Conservation (phyloP, 2,329 filamentous ascomycete species). For the Corniculantispora saksenae region DNA sequence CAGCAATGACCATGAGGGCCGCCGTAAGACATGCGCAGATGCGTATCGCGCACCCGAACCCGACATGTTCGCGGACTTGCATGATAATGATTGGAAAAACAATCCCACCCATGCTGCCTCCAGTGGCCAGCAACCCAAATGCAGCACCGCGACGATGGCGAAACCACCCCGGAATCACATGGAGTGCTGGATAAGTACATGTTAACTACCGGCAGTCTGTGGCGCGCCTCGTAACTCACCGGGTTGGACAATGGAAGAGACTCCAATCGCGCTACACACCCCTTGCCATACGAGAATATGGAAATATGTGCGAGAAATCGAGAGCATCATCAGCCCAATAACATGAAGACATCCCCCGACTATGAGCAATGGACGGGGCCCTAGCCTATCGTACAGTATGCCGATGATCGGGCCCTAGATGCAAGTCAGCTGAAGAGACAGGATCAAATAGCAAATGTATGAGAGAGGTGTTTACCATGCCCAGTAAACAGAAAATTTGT, state of each 20-base stretch:
- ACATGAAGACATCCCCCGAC: conserved; percentile 54
- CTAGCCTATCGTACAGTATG: conserved; percentile 58
- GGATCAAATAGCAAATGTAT: too few species aligned
- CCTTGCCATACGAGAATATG: conserved; percentile 38
- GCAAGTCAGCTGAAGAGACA: conserved; percentile 46
- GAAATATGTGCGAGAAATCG: conserved; percentile 40
- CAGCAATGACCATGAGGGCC: conserved; percentile 24
- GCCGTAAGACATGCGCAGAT: conserved; percentile 34
- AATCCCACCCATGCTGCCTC: conserved; percentile 34
- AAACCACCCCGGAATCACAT: conserved; percentile 30
- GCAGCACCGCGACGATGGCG: conserved; percentile 29
- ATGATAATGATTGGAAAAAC: conserved; percentile 37
- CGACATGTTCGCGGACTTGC: conserved; percentile 29
- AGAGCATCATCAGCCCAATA: conserved; percentile 61
- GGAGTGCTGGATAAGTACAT: too few species aligned
- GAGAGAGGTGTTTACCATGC: too few species aligned
- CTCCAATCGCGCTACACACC: conserved; percentile 33
- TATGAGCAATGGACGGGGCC: conserved; percentile 56
- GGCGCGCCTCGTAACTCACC: too few species aligned
- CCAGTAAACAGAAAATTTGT: conserved; percentile 52
- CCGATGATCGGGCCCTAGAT: conserved; percentile 60
- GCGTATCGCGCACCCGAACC: conserved; percentile 36
- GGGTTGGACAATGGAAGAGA: conserved; percentile 28
- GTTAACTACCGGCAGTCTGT: too few species aligned
- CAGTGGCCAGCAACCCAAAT: conserved; percentile 30